A percentile compares a stretch with the other conserved stretches of the same genome.
Conservation (phyloP, 2,329 filamentous ascomycete genomes). For the Ustulina deusta region DNA sequence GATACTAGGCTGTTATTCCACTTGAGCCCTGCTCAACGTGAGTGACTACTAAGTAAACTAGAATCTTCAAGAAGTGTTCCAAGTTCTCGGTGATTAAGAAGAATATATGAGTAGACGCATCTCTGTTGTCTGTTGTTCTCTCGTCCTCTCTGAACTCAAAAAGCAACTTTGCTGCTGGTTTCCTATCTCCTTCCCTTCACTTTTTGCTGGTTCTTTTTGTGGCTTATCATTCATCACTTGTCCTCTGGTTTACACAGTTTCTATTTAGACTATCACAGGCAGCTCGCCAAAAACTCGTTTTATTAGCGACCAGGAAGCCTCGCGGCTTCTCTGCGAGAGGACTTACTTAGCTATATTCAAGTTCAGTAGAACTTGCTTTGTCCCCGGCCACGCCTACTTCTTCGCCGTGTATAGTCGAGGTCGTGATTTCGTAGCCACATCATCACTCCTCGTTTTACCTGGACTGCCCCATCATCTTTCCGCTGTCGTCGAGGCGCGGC, state of each 20-base stretch:
- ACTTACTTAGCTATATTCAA: neutral
- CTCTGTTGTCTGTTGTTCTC: neutral
- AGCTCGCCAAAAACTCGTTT: neutral
- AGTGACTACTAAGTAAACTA: neutral
- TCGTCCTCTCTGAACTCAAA: neutral
- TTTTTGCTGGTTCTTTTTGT: neutral
- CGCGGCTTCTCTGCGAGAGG: conserved; percentile 12
- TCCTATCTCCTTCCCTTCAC: neutral
- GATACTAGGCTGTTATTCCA: conserved; percentile 22
- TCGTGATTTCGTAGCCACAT: conserved; percentile 17
- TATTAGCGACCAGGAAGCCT: conserved; percentile 4
- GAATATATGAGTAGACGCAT: neutral
- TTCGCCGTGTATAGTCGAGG: neutral
- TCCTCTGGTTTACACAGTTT: neutral
- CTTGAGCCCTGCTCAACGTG: conserved; percentile 6
- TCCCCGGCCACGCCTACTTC: neutral
- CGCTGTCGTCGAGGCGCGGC: neutral
- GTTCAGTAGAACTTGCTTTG: neutral
- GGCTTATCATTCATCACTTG: neutral
- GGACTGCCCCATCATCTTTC: neutral
- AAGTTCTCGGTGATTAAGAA: neutral
- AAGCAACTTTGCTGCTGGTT: neutral
- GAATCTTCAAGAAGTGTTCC: neutral
- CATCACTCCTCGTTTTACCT: neutral
- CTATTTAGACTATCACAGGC: neutral